Evolutionary conservation across 495 filamentous ascomycete genomes (phyloP).

Genomic region (Penicillium egyptiacum): DNA sequence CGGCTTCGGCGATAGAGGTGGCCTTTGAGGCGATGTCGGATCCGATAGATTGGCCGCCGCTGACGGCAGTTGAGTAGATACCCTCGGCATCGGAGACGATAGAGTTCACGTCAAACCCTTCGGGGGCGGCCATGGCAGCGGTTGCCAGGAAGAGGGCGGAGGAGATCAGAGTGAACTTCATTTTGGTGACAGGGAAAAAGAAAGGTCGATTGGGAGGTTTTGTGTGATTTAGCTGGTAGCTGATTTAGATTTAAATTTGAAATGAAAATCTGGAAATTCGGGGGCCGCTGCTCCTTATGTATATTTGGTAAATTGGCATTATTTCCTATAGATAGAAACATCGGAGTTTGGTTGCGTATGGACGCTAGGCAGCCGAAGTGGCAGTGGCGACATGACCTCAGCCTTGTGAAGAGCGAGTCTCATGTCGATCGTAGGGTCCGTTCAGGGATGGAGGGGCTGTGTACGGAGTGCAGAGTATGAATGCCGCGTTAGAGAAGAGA

Average conservation of each 20-base stretch:
- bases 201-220: neutral
- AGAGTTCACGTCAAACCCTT: constrained; percentile 15
- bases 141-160: constrained; percentile 28
- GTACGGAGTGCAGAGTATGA: neutral
- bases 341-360: constrained; percentile 4
- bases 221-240: neutral
- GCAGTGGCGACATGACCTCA: constrained; percentile 20
- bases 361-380: constrained; percentile 2
- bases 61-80: constrained; percentile 3
- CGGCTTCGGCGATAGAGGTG: constrained; percentile 13
- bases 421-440: constrained; percentile 13
- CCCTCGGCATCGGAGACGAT: constrained; percentile 20
- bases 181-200: constrained; percentile 13
- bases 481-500: neutral
- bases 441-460: constrained; percentile 2
- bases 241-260: neutral
- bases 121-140: constrained; percentile 22
- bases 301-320: constrained; percentile 1
- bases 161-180: constrained; percentile 34
- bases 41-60: constrained; percentile 12
- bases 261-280: constrained; percentile 4
- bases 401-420: constrained; percentile 12
- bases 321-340: constrained; percentile 21
- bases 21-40: constrained; percentile 7
- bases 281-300: constrained; percentile 13